phyloP scores from a whole-genome alignment of 805 yeast species.

The Candida quercuum region DNA sequence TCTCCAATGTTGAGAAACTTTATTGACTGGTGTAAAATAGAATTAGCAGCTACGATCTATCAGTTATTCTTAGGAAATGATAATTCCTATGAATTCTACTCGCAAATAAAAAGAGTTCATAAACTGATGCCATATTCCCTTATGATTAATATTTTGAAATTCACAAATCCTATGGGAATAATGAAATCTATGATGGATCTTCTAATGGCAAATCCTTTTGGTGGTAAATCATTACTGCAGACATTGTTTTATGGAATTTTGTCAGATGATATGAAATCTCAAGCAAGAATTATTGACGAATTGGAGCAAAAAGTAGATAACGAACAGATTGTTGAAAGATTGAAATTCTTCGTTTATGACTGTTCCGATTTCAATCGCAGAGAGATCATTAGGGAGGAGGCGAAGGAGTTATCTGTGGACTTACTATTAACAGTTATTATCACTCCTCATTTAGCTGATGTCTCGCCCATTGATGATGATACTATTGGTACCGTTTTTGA shows the following conservation, averaged over 20 bases:
- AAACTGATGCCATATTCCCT: conserved; percentile 73
- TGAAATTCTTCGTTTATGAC: conserved; percentile 28
- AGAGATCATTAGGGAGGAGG: conserved; percentile 20
- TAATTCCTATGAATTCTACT: conserved; percentile 68
- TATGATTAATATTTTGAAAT: conserved; percentile 68
- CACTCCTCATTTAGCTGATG: conserved; percentile 17
- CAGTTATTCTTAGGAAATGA: conserved; percentile 79
- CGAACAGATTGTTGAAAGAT: conserved; percentile 22
- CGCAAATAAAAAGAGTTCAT: conserved; percentile 69
- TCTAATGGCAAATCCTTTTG: conserved; percentile 75
- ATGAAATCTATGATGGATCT: conserved; percentile 76
- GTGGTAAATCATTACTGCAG: conserved; percentile 64
- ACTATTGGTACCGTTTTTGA: conserved; percentile 18
- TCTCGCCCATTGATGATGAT: conserved; percentile 10
- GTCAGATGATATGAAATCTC: conserved; percentile 68
- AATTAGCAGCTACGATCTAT: conserved; percentile 79
- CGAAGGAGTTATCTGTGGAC: conserved; percentile 16
- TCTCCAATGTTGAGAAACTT: conserved; percentile 66
- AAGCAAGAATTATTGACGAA: conserved; percentile 45
- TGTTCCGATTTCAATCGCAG: conserved; percentile 28
- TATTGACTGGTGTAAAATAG: conserved; percentile 77
- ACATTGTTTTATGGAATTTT: conserved; percentile 66
- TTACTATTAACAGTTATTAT: conserved; percentile 17
- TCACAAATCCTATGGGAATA: conserved; percentile 84
- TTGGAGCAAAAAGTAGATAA: conserved; percentile 35